Base-by-base conservation (phyloP, 2,329 filamentous ascomycete genomes). In the Fusarium sp. region DNA sequence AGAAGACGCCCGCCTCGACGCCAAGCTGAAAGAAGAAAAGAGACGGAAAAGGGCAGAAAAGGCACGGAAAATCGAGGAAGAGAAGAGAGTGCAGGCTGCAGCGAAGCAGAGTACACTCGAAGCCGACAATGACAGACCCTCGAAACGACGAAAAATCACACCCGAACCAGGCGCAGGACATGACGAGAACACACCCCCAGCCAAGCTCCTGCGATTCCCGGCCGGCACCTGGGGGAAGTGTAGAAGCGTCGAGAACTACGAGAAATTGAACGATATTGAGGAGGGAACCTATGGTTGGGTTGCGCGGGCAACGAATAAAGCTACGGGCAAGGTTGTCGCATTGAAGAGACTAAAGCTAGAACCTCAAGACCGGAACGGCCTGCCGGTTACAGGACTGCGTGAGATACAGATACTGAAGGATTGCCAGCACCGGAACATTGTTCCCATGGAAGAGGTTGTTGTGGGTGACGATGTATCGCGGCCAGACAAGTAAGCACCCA, bases 231-330 rank as follows among this genome's bases (percentile, higher is more conserved):
- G 94, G 89, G 87, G 88, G 53, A 85, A 83, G 61, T 92, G 91
- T 77, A 87, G 92, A 65, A 92, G 92, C 78, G 91, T 97, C 27
- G 92, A 95, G 77, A 91, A 93, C 77, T 99, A 95, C 82, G 93
- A 98, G 76, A 92, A 93, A 73, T 85, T 99, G 61, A 99, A 99
- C 80, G 92, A 96, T 78, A 99, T 99, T 76, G 96, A 98, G 81
- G 96, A 99, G 83, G 96, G 96, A 38, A 94, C 94, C 11, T 99
- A 99, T 80, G 96, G 96, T 47, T 95, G 91, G 88, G 96, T 99
- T 7, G 95, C 95, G 58, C 88, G 96, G 62, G 96, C 94, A 15
- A 90, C 87, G 67, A 91, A 97, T 75, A 84, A 87, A 32, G 83
- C 85, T 6, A 95, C 92, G 0, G 92, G 92, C 34, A 88, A 91